Evolutionary conservation across 2,329 filamentous ascomycete species (phyloP).

Genomic region (Davidsoniella neocaledoniae): DNA sequence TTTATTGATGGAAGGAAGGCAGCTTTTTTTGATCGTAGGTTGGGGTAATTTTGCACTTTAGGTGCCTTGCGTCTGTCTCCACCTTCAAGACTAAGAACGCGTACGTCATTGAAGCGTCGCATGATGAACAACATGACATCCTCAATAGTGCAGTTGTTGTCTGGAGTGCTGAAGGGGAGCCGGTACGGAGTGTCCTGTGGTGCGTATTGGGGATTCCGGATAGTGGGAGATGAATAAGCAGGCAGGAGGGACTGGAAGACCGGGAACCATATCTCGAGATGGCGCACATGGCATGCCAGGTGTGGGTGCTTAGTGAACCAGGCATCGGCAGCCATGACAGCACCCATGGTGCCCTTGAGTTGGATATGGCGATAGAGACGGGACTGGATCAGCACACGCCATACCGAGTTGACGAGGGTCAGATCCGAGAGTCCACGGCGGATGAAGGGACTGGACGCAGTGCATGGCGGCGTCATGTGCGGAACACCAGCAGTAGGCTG

Average conservation of each 20-base stretch:
- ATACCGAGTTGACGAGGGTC: constrained; percentile 43
- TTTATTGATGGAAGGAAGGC: constrained; percentile 34
- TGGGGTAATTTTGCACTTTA: constrained; percentile 30
- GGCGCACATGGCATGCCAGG: constrained; percentile 47
- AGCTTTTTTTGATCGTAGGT: background rate
- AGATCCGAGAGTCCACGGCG: constrained; percentile 50
- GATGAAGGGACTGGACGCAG: constrained; percentile 43
- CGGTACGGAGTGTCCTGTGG: constrained; percentile 25
- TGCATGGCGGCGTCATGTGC: too few species aligned
- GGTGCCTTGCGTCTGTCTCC: constrained; percentile 61
- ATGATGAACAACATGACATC: constrained; percentile 51
- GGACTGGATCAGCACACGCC: constrained; percentile 52
- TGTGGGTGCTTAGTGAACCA: constrained; percentile 45
- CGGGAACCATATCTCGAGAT: constrained; percentile 64
- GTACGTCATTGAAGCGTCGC: constrained; percentile 40
- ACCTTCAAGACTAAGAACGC: constrained; percentile 57
- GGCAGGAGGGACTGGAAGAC: constrained; percentile 42
- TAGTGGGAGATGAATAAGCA: background rate
- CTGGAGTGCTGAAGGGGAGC: constrained; percentile 25
- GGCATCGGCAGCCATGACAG: constrained; percentile 37
- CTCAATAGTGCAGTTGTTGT: constrained; percentile 51
- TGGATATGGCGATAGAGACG: constrained; percentile 62
- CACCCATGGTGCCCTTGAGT: constrained; percentile 52
- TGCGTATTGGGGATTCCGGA: background rate
- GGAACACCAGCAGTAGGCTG: constrained; percentile 32